Conservation (phyloP, 2,329 filamentous ascomycete species). For the Westerdykella aurantiaca region DNA sequence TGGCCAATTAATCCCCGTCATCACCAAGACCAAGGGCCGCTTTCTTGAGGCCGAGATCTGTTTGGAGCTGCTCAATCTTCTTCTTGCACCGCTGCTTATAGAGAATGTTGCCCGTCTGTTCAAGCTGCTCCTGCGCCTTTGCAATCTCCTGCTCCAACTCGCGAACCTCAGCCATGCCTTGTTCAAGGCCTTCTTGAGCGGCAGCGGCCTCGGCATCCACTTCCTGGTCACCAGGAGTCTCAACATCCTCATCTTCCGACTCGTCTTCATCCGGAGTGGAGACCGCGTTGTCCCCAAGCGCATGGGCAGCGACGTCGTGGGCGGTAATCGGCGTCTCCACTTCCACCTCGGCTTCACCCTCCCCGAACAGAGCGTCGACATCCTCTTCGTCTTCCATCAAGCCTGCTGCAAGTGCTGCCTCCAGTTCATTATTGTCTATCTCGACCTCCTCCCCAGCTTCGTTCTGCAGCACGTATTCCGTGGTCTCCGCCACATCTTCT, state of each 20-base stretch:
- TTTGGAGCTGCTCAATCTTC: constrained; percentile 43
- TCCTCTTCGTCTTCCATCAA: constrained; percentile 32
- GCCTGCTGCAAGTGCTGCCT: constrained; percentile 25
- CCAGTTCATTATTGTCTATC: constrained; percentile 35
- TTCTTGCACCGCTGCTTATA: constrained; percentile 46
- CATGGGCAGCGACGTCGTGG: constrained; percentile 35
- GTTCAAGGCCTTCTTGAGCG: constrained; percentile 43
- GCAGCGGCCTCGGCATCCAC: constrained; percentile 50
- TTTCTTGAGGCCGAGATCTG: constrained; percentile 50
- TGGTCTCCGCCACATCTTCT: constrained; percentile 32
- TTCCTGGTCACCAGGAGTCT: constrained; percentile 29
- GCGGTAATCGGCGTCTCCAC: constrained; percentile 31
- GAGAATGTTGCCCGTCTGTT: constrained; percentile 44
- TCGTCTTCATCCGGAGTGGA: constrained; percentile 36
- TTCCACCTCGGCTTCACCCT: constrained; percentile 21
- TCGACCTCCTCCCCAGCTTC: constrained; percentile 40
- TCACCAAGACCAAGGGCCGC: constrained; percentile 26
- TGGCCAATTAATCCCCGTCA: constrained; percentile 5
- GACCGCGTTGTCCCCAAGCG: constrained; percentile 24
- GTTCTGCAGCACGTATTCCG: constrained; percentile 25
- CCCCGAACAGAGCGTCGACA: constrained; percentile 24
- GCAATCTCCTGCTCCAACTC: constrained; percentile 50
- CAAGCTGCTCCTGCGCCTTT: constrained; percentile 38
- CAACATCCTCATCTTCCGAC: constrained; percentile 39
- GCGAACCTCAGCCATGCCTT: constrained; percentile 49